phyloP scores from a whole-genome alignment of 345 rosid genomes.

The Dimocarpus longan region DNA sequence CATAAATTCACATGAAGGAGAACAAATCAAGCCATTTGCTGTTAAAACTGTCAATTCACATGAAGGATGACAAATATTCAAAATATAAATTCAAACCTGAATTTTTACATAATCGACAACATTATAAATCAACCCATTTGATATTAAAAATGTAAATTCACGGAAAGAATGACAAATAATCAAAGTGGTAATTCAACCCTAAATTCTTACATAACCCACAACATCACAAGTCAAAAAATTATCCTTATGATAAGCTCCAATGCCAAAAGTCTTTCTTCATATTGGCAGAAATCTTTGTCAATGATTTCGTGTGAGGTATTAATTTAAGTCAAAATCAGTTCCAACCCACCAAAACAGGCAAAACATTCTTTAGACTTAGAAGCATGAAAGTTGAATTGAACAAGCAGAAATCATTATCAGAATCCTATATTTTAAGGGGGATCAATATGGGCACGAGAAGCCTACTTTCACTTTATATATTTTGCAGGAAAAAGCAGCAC shows the following conservation, averaged over 20 bases:
- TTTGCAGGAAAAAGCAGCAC: neutral
- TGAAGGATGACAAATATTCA: too few relatives aligned
- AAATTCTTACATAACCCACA: too few relatives aligned
- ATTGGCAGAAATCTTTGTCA: neutral
- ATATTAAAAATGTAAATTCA: too few relatives aligned
- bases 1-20: too few relatives aligned
- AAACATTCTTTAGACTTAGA: neutral
- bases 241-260: conserved; percentile 3
- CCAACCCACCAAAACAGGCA: neutral
- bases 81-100: too few relatives aligned
- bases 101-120: too few relatives aligned
- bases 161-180: too few relatives aligned
- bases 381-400: neutral
- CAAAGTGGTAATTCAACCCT: too few relatives aligned
- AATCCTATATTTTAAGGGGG: neutral
- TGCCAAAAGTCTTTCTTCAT: neutral
- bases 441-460: neutral
- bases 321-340: neutral
- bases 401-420: neutral
- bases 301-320: conserved; percentile 5
- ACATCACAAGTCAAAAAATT: too few relatives aligned
- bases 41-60: too few relatives aligned
- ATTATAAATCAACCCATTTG: too few relatives aligned
- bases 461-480: neutral
- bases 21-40: too few relatives aligned